Percentiles rank a stretch among this genome's conserved stretches.
phyloP scores from a whole-genome alignment of 148 eudicot genomes.

The Cornus suecica region DNA sequence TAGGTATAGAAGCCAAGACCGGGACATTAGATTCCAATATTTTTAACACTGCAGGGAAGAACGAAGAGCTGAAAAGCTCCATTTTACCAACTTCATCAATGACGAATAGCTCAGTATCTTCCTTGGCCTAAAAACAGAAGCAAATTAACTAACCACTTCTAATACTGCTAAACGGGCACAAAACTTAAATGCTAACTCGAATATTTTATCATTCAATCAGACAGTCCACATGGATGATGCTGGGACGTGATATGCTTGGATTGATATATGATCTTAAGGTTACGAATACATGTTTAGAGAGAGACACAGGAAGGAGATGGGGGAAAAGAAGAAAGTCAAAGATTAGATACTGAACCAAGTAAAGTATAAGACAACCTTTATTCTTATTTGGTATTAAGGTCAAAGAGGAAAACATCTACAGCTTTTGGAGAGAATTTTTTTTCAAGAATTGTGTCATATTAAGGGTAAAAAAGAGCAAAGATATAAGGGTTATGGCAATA shows the following conservation, averaged over 20 bases:
- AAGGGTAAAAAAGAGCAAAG: too few relatives aligned
- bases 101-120: constrained; percentile 73
- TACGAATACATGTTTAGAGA: too few relatives aligned
- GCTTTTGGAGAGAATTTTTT: too few relatives aligned
- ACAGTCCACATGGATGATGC: background rate
- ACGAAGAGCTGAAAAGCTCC: constrained; percentile 86
- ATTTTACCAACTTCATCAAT: constrained; percentile 95
- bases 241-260: background rate
- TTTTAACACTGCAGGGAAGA: constrained; percentile 82
- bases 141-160: background rate
- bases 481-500: too few relatives aligned
- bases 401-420: too few relatives aligned
- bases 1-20: constrained; percentile 73
- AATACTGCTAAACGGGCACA: background rate
- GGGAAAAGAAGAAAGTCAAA: too few relatives aligned
- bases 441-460: too few relatives aligned
- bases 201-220: background rate
- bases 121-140: constrained; percentile 56
- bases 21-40: constrained; percentile 76
- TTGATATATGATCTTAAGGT: too few relatives aligned
- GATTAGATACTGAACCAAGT: too few relatives aligned
- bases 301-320: too few relatives aligned
- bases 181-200: background rate
- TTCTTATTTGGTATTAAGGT: too few relatives aligned
- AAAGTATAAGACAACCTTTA: too few relatives aligned